phyloP scores from a whole-genome alignment of 495 filamentous ascomycete species.

The Penicillium parvum region DNA sequence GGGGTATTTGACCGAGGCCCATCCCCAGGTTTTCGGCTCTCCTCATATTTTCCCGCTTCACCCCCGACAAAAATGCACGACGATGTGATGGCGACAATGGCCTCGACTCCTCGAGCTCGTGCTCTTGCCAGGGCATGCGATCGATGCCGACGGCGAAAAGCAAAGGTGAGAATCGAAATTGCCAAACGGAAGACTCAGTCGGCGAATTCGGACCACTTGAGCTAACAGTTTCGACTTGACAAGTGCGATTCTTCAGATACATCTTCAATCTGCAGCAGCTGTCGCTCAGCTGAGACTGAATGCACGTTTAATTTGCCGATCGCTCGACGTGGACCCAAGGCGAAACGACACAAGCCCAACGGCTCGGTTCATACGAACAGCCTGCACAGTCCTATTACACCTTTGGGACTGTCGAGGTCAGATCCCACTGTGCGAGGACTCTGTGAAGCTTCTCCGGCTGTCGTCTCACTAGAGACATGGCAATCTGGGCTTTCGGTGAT shows the following conservation, averaged over 20 bases:
- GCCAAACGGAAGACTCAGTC: neutral
- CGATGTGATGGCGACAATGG: conserved; percentile 6
- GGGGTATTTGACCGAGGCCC: conserved; percentile 10
- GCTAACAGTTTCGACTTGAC: neutral
- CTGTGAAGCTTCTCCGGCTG: neutral
- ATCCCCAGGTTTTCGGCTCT: conserved; percentile 2
- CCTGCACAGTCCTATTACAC: neutral
- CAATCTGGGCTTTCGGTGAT: conserved; percentile 5
- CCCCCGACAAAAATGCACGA: neutral
- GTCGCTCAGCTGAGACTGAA: conserved; percentile 5
- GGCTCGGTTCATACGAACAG: neutral
- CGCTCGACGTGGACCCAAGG: conserved; percentile 17
- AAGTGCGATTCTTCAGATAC: conserved; percentile 14
- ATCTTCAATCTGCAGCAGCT: conserved; percentile 12
- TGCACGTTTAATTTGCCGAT: conserved; percentile 22
- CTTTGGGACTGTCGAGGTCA: conserved; percentile 2
- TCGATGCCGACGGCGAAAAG: conserved; percentile 23
- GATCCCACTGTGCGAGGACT: neutral
- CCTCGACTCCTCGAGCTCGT: conserved; percentile 4
- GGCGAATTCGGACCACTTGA: neutral
- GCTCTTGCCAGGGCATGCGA: conserved; percentile 15
- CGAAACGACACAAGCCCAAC: conserved; percentile 7
- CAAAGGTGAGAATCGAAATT: conserved; percentile 14
- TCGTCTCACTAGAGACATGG: conserved; percentile 11
- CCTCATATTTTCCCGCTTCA: conserved; percentile 3